These are phyloP conservation scores for Alopecurus myosuroides DNA, from an alignment of 176 grass and related monocot genomes.

Conservation along the genomic window DNA sequence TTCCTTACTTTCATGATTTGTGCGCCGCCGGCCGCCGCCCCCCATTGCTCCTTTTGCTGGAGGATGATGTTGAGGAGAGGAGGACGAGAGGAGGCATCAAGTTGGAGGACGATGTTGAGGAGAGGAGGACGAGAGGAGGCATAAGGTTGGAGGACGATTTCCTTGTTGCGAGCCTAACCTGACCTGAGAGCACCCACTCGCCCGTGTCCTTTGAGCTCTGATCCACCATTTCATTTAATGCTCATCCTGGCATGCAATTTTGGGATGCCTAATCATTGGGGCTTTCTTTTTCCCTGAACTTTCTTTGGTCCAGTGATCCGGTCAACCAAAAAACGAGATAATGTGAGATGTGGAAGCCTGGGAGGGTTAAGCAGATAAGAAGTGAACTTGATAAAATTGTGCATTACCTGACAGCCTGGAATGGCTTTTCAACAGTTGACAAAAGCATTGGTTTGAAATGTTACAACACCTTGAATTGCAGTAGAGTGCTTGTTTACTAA, in stretches of 20 bases:
- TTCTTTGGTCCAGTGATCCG: neutral
- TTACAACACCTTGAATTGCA: too few species aligned
- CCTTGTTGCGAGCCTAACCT: constrained; percentile 26
- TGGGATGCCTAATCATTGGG: neutral
- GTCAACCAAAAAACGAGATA: neutral
- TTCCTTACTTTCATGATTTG: too few species aligned
- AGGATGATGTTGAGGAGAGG: constrained; percentile 1
- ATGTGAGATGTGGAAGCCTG: neutral
- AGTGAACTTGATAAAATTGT: neutral
- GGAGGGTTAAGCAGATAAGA: neutral
- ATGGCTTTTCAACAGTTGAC: neutral
- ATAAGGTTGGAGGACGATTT: too few species aligned
- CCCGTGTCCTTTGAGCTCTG: constrained; percentile 8
- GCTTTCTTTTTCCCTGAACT: neutral
- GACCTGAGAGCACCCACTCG: constrained; percentile 14
- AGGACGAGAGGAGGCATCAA: constrained; percentile 11
- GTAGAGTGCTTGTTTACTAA: too few species aligned
- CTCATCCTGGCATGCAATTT: constrained; percentile 1
- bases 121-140: too few species aligned
- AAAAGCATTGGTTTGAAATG: neutral
- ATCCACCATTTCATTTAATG: constrained; percentile 14
- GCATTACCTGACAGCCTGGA: neutral
- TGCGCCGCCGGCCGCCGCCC: too few species aligned
- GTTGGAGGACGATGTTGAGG: constrained; percentile 23
- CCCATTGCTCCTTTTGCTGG: too few species aligned